Evolutionary conservation across 768 basidiomycete species (phyloP).

Genomic region (Boletus sp.): DNA sequence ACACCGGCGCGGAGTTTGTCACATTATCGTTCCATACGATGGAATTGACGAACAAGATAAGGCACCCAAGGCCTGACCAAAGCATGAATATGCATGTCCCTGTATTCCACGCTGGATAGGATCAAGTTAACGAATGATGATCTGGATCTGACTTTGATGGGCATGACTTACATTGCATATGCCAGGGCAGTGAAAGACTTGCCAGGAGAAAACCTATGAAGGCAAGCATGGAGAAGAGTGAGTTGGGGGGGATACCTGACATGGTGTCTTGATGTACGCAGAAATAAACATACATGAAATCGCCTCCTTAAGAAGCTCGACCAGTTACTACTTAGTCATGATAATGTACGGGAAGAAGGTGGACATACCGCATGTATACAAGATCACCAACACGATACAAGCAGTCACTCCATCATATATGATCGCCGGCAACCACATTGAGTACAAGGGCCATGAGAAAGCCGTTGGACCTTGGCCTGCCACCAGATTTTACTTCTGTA

Average conservation of each 20-base stretch:
- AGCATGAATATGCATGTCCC: slow-evolving; percentile 35
- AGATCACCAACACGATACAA: too few relatives aligned
- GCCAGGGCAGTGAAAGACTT: slow-evolving; percentile 49
- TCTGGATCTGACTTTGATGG: background rate
- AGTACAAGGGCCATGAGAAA: too few relatives aligned
- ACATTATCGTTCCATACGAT: slow-evolving; percentile 37
- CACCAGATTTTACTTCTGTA: too few relatives aligned
- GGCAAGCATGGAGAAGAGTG: slow-evolving; percentile 14
- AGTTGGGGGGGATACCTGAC: slow-evolving; percentile 2
- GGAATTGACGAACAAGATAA: slow-evolving; percentile 36
- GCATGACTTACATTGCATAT: slow-evolving; percentile 39
- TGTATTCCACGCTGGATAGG: slow-evolving; percentile 27
- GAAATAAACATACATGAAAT: background rate
- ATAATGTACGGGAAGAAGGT: too few relatives aligned
- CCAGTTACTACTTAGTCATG: too few relatives aligned
- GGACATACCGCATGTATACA: too few relatives aligned
- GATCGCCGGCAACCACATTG: too few relatives aligned
- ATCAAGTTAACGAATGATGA: background rate
- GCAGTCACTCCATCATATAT: too few relatives aligned
- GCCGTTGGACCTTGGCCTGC: too few relatives aligned
- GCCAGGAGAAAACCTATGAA: slow-evolving; percentile 40
- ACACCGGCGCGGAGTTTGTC: slow-evolving; percentile 39
- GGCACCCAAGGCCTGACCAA: slow-evolving; percentile 31
- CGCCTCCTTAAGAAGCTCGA: too few relatives aligned
- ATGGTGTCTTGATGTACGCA: background rate